A percentile compares a stretch with the other conserved stretches of the same genome.
phyloP scores from a whole-genome alignment of 2,329 filamentous ascomycete species.

The Catunica adiposa region DNA sequence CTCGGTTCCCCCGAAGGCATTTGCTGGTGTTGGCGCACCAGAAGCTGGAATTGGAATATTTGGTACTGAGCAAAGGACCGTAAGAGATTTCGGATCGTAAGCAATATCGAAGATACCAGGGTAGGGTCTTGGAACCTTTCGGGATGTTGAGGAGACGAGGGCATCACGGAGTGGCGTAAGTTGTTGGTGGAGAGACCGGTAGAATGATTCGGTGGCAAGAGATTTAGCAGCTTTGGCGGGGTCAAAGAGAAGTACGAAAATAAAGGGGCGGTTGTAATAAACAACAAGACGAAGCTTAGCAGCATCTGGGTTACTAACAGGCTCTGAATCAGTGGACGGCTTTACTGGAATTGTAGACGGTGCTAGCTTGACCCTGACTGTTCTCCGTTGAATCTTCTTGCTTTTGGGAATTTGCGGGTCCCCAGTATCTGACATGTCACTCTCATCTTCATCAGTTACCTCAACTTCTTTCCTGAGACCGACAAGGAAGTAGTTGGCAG shows the following conservation, averaged over 20 bases:
- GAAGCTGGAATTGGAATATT: slow-evolving; percentile 38
- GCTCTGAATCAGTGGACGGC: slow-evolving; percentile 24
- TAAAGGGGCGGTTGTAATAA: slow-evolving; percentile 58
- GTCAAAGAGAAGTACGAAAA: slow-evolving; percentile 58
- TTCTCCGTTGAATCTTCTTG: slow-evolving; percentile 3
- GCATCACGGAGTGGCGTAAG: slow-evolving; percentile 41
- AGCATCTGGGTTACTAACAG: slow-evolving; percentile 29
- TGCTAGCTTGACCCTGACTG: slow-evolving; percentile 21
- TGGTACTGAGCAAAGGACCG: slow-evolving; percentile 47
- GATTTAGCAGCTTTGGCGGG: slow-evolving; percentile 39
- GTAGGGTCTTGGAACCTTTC: slow-evolving; percentile 35
- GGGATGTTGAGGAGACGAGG: slow-evolving; percentile 38
- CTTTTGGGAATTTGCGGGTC: slow-evolving; percentile 30
- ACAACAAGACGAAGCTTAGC: slow-evolving; percentile 49
- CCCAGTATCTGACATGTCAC: slow-evolving; percentile 20
- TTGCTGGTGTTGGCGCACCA: slow-evolving; percentile 16
- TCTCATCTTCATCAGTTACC: slow-evolving; percentile 20
- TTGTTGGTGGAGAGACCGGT: slow-evolving; percentile 44
- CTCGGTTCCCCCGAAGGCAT: not conserved
- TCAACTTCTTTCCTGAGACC: slow-evolving; percentile 51
- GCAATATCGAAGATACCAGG: slow-evolving; percentile 40
- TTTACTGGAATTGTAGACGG: not conserved
- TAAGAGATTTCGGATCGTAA: slow-evolving; percentile 41
- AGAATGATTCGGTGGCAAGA: slow-evolving; percentile 37
- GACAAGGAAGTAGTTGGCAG: slow-evolving; percentile 42